Conservation (phyloP, 148 eudicot species). For the Oxyria digyna region DNA sequence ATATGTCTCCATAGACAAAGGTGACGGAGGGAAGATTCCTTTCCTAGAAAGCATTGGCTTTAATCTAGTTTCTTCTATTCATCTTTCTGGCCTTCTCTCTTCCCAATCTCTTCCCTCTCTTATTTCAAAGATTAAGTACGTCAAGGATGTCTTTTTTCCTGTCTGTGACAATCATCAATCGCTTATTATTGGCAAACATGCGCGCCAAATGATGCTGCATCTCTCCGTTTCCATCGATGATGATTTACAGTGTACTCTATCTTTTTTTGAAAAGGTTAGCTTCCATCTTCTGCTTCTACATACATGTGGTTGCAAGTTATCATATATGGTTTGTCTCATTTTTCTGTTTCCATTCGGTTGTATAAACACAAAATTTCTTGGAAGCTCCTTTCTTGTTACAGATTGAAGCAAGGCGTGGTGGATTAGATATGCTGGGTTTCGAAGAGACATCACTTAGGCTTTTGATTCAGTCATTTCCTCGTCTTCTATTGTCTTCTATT, state of each 20-base stretch:
- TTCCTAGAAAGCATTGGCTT: conserved; percentile 76
- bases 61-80: conserved; percentile 42
- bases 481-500: conserved; percentile 55
- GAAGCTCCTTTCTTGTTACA: conserved; percentile 15
- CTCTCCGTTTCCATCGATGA: conserved; percentile 68
- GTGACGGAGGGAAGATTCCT: conserved; percentile 60
- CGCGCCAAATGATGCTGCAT: conserved; percentile 70
- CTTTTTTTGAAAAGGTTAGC: conserved; percentile 75
- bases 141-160: conserved; percentile 75
- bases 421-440: conserved; percentile 55
- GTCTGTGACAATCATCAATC: conserved; percentile 27
- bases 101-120: conserved; percentile 37
- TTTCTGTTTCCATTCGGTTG: background rate
- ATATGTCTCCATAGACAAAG: conserved; percentile 44
- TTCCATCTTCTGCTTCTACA: background rate
- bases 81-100: conserved; percentile 49
- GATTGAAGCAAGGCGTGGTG: conserved; percentile 93
- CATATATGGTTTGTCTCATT: background rate
- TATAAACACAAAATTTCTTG: background rate
- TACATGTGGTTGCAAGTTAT: background rate
- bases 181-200: conserved; percentile 30
- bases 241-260: conserved; percentile 66
- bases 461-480: conserved; percentile 86
- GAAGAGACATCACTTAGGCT: conserved; percentile 42
- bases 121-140: conserved; percentile 51